Conservation (phyloP, 148 eudicot species). For the Rhododendron ferrugineum region DNA sequence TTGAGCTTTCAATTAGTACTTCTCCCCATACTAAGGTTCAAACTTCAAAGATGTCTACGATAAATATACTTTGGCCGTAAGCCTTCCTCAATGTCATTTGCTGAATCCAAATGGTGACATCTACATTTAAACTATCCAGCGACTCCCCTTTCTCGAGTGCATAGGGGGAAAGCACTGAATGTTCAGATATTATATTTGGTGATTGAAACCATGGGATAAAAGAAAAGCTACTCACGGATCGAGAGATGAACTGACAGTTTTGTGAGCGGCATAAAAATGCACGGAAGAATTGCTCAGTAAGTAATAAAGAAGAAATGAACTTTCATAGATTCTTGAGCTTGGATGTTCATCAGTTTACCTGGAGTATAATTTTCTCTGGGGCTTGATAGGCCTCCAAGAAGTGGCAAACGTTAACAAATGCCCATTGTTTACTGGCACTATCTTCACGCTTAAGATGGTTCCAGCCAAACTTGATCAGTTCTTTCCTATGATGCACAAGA, state of each 20-base stretch:
- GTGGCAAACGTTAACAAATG: conserved; percentile 98
- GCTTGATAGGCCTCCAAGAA: conserved; percentile 99
- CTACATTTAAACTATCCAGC: not conserved
- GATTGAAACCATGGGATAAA: not conserved
- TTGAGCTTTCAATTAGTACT: not conserved
- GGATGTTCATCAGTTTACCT: conserved; percentile 39
- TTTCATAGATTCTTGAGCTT: not conserved
- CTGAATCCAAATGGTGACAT: not conserved
- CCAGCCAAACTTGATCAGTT: conserved; percentile 99
- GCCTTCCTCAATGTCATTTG: not conserved
- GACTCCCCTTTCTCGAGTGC: not conserved
- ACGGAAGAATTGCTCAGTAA: not conserved
- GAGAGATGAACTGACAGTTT: not conserved
- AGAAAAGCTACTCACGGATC: not conserved
- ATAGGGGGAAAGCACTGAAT: not conserved
- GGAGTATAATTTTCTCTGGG: conserved; percentile 96
- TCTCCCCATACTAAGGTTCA: not conserved
- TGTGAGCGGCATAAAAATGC: not conserved
- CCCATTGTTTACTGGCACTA: conserved; percentile 99
- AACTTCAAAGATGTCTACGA: not conserved
- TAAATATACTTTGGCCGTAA: not conserved
- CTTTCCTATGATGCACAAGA: conserved; percentile 93
- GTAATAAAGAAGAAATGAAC: not conserved
- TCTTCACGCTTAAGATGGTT: conserved; percentile 99
- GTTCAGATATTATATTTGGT: not conserved